These are phyloP conservation scores for Ogataea parapolymorpha DNA, from an alignment of 805 yeast genomes.

Conservation along the genomic window DNA sequence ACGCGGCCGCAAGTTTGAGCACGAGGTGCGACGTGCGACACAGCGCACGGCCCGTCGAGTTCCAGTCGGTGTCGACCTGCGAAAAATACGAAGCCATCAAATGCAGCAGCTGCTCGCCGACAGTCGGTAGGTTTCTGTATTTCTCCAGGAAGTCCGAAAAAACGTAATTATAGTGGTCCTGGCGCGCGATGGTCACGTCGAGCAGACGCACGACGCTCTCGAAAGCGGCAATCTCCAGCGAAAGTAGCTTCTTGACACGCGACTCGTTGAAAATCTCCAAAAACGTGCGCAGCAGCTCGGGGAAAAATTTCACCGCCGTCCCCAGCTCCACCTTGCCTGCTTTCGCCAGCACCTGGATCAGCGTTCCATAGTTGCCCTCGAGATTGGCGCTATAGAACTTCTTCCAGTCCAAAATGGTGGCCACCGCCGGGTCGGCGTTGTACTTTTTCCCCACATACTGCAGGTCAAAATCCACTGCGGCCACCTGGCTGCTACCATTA, in stretches of 20 bases:
- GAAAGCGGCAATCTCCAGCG: constrained; percentile 39
- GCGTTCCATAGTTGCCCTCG: constrained; percentile 38
- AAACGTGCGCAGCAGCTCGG: constrained; percentile 46
- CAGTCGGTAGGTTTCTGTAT: constrained; percentile 38
- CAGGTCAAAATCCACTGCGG: constrained; percentile 48
- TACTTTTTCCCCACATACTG: constrained; percentile 67
- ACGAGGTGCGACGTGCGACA: constrained; percentile 57
- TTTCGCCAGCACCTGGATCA: constrained; percentile 44
- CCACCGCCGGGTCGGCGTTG: constrained; percentile 56
- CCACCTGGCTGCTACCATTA: constrained; percentile 40
- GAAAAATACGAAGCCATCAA: constrained; percentile 45
- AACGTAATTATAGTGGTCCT: constrained; percentile 57
- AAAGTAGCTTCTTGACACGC: constrained; percentile 15
- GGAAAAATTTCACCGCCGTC: constrained; percentile 57
- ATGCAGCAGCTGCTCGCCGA: constrained; percentile 50
- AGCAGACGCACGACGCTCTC: constrained; percentile 58
- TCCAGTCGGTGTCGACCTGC: constrained; percentile 55
- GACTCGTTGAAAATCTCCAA: constrained; percentile 34
- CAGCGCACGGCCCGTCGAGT: constrained; percentile 56
- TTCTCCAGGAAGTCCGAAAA: constrained; percentile 48
- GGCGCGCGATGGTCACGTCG: constrained; percentile 62
- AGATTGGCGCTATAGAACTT: constrained; percentile 41
- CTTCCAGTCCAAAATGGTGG: constrained; percentile 53
- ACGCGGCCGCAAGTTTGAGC: constrained; percentile 38
- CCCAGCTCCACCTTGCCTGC: constrained; percentile 53